Conservation (phyloP, 768 basidiomycete species). For the Myochromella boudieri region DNA sequence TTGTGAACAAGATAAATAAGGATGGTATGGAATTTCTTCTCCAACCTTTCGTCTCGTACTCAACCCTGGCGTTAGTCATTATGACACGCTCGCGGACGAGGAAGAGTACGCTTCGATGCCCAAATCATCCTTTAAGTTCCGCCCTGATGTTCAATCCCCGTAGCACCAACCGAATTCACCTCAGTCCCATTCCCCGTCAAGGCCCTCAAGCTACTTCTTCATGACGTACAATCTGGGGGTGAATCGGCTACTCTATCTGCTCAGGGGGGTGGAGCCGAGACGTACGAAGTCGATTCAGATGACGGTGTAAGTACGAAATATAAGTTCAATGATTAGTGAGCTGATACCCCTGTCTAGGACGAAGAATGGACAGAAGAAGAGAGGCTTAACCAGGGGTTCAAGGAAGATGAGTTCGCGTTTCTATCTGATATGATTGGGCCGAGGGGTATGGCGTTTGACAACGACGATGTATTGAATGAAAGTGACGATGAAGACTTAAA, state of each 20-base stretch:
- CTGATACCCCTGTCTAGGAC: constrained; percentile 43
- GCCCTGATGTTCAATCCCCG: constrained; percentile 25
- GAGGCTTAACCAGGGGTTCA: constrained; percentile 52
- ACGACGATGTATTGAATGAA: constrained; percentile 72
- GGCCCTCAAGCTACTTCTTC: constrained; percentile 84
- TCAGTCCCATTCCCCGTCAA: constrained; percentile 88
- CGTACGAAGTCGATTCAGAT: constrained; percentile 65
- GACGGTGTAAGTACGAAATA: constrained; percentile 56
- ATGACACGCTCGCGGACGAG: constrained; percentile 94
- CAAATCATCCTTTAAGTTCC: constrained; percentile 19
- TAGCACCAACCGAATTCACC: constrained; percentile 87
- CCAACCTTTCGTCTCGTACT: constrained; percentile 14
- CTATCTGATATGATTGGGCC: constrained; percentile 83
- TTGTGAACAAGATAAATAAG: constrained; percentile 76
- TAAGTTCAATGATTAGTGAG: not conserved
- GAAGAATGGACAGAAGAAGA: constrained; percentile 97
- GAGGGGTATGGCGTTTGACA: constrained; percentile 71
- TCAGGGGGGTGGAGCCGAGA: constrained; percentile 37
- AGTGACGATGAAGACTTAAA: constrained; percentile 86
- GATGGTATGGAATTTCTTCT: constrained; percentile 58
- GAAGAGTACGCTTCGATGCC: constrained; percentile 55
- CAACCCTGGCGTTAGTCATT: constrained; percentile 62
- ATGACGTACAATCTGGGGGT: constrained; percentile 79
- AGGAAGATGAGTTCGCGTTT: constrained; percentile 78
- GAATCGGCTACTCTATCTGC: constrained; percentile 69